Base-by-base conservation (phyloP, 2,329 filamentous ascomycete genomes). In the Phialophora expanda region DNA sequence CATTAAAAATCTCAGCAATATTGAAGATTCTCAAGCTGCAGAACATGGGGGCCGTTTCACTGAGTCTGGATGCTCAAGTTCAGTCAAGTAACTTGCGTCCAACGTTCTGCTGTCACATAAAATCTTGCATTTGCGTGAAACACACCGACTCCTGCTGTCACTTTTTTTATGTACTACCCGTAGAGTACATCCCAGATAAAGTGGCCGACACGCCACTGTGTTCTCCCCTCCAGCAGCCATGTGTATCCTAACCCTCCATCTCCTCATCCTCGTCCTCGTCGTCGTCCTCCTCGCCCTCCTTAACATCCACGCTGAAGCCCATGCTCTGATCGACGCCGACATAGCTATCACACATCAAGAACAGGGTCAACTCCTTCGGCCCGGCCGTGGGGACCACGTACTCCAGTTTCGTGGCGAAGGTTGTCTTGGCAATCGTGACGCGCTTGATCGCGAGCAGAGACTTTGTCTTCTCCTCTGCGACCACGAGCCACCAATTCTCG, bases 401-500 rank as follows among this genome's bases (percentile, higher is more conserved):
- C 79, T 98, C 93, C 69, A 99, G 82, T 75, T 87, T 88, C 64
- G 93, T 86, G 74, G 91, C 90, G 73, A 97, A 80, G 17, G 56
- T 62, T 75, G 90, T 89, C 75, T 90, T 89, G 48, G 89, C 90
- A 69, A 99, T 90, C 1, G 93, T 96, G 66, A 99, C 89, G 72
- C 94, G 87, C 85, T 98, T 99, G 82, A 98, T 97, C 2, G 92
- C 93, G 65, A 98, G 83, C 68, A 99, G 82, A 69, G 85, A 93
- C 82, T 92, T 94, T 48, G 90, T 92, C 77, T 87, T 90, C 80
- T 97, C 93, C 73, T 98, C 93, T 32, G 93, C 94, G 38, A 99
- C 92, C 22, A 99, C 92, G 63, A 99, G 82, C 95, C 95, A 99
- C 93, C 93, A 99, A 76, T 95, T 97, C 84, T 99, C 95, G 82